These are phyloP conservation scores for Beauveria asiatica DNA, from an alignment of 2,329 filamentous ascomycete genomes.

Conservation along the genomic window DNA sequence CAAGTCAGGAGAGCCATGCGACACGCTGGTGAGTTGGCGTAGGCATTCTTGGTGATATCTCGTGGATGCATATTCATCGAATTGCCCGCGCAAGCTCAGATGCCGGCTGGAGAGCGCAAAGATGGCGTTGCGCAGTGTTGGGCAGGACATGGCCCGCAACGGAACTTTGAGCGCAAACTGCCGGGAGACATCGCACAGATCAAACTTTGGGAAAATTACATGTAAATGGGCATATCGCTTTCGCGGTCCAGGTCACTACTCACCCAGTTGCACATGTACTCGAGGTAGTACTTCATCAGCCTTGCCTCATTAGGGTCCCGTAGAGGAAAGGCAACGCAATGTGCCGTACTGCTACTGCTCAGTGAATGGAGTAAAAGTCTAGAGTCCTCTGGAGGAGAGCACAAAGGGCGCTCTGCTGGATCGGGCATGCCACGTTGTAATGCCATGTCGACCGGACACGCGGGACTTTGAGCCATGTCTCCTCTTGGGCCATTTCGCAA, in stretches of 20 bases:
- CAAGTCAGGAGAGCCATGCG: background rate
- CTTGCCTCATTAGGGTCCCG: background rate
- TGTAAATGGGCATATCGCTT: too few relatives aligned
- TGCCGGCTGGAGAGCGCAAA: conserved; percentile 48
- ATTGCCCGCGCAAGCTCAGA: conserved; percentile 33
- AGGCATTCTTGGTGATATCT: conserved; percentile 35
- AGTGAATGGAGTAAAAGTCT: background rate
- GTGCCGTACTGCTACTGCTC: background rate
- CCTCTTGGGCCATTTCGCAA: background rate
- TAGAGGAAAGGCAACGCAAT: background rate
- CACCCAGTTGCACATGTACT: background rate
- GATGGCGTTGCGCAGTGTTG: conserved; percentile 47
- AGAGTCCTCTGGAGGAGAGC: background rate
- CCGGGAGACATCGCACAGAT: background rate
- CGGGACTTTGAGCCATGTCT: background rate
- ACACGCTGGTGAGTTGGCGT: background rate
- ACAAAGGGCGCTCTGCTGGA: background rate
- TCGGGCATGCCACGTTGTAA: background rate
- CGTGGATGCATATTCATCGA: conserved; percentile 40
- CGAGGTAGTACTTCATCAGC: background rate
- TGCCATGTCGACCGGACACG: background rate
- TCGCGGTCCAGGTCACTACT: background rate
- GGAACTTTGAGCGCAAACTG: background rate
- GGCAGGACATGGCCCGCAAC: conserved; percentile 37
- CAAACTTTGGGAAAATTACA: background rate